These are phyloP conservation scores for Russula foetens DNA, from an alignment of 768 basidiomycete genomes.

Conservation along the genomic window DNA sequence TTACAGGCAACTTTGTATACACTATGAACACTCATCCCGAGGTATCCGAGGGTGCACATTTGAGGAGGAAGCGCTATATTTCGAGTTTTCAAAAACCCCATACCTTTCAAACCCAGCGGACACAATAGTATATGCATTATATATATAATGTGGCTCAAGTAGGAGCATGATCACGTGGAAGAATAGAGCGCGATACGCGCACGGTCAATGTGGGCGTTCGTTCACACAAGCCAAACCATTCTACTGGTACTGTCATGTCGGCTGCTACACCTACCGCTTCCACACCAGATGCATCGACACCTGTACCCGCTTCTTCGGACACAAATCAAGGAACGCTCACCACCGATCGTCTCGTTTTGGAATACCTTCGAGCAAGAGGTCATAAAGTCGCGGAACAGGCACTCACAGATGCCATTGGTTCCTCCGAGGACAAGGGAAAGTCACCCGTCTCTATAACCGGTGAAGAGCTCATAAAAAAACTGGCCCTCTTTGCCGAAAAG, in stretches of 20 bases:
- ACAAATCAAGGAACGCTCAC: conserved; percentile 36
- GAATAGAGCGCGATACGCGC: background rate
- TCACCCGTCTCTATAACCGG: conserved; percentile 30
- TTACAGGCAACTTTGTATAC: too few species aligned
- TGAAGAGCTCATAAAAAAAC: conserved; percentile 49
- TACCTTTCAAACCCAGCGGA: too few species aligned
- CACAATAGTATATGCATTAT: too few species aligned
- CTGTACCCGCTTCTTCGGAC: conserved; percentile 34
- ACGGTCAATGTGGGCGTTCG: too few species aligned
- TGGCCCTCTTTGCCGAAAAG: conserved; percentile 63
- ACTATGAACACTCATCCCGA: too few species aligned
- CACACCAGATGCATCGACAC: conserved; percentile 36
- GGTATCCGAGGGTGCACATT: too few species aligned
- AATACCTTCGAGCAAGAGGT: conserved; percentile 43
- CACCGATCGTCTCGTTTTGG: conserved; percentile 36
- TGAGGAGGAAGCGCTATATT: too few species aligned
- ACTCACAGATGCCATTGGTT: conserved; percentile 34
- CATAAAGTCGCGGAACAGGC: conserved; percentile 37
- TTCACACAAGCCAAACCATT: background rate
- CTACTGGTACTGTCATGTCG: conserved; percentile 31
- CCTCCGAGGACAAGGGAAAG: conserved; percentile 31
- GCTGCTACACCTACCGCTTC: conserved; percentile 43
- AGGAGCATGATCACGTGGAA: background rate
- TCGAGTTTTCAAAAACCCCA: too few species aligned
- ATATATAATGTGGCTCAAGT: too few species aligned